phyloP scores from a whole-genome alignment of 352 stramenopile species.

The Globisporangium orthogonon region DNA sequence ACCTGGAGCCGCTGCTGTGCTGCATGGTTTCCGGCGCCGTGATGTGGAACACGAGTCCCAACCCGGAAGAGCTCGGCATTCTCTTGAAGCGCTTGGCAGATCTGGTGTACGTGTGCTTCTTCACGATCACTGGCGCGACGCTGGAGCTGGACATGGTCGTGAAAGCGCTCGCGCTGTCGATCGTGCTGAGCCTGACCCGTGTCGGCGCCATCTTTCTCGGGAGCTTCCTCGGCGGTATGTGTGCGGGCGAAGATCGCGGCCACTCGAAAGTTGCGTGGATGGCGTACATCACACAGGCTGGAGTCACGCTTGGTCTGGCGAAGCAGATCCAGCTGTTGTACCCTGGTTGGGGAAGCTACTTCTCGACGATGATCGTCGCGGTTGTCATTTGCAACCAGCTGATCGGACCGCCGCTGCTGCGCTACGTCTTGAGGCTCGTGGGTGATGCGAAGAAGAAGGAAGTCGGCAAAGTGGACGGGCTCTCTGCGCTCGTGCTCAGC shows the following conservation, averaged over 20 bases:
- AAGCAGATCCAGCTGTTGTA: conserved; percentile 73
- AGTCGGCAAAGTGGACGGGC: conserved; percentile 47
- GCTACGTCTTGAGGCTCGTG: conserved; percentile 44
- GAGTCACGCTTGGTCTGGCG: conserved; percentile 56
- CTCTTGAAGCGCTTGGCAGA: conserved; percentile 47
- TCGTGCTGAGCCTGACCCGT: conserved; percentile 46
- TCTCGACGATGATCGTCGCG: conserved; percentile 67
- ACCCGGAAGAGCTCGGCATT: conserved; percentile 46
- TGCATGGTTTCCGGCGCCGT: conserved; percentile 62
- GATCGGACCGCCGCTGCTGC: conserved; percentile 46
- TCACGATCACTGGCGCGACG: conserved; percentile 62
- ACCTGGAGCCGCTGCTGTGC: conserved; percentile 53
- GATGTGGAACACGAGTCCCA: conserved; percentile 56
- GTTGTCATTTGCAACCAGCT: conserved; percentile 72
- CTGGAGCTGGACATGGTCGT: conserved; percentile 60
- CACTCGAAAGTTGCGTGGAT: conserved; percentile 60
- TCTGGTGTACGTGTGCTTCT: conserved; percentile 70
- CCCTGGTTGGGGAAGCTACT: conserved; percentile 62
- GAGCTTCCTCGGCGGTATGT: conserved; percentile 40
- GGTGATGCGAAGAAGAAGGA: conserved; percentile 54
- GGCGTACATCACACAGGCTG: conserved; percentile 69
- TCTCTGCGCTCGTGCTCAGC: conserved; percentile 33
- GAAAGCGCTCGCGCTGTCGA: conserved; percentile 45
- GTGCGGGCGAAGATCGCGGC: conserved; percentile 32
- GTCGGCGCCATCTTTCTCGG: conserved; percentile 55